Evolutionary conservation across 1,284 basidiomycete genomes (phyloP), one percentile per base, ranked within the genome.

Genomic region (Volvariella surrecta): DNA sequence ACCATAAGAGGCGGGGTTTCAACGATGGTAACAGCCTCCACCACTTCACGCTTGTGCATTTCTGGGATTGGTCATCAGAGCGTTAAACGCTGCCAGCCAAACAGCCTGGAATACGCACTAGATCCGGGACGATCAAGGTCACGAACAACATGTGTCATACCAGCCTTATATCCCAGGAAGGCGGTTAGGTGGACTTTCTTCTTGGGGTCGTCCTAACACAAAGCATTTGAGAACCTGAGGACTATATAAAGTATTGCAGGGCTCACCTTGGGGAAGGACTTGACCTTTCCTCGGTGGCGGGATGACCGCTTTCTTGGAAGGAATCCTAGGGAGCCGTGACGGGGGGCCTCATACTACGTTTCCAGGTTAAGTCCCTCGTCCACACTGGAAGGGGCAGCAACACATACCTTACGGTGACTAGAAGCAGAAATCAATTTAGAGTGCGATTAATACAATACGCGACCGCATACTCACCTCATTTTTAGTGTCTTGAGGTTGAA

Each of bases 31-130:
- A 95, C 94, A 41, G 95, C 92, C 78, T 99, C 96, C 54, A 99
- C 96, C 52, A 99, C 86, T 73, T 99, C 96, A 66, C 91, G 86
- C 76, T 96, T 97, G 87, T 97, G 93, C 92, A 96, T 95, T 76
- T 97, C 90, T 93, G 52, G 32, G 43, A 48, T 48, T 28, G 48
- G 24, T 42, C 46, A 41, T 47, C 15, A 43, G 8, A 37, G 22
- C 18, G 11, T n/a, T 24, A 3, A n/a, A 20, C 7, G 15, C 17
- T 28, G 21, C 34, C 21, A 38, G 8, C 34, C 15, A 37, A 6
- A 6, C 24, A 17, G 15, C 2, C 51, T 24, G 49, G 6, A 11
- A 47, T 47, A 76, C 89, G 60, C 59, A 93, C 90, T 95, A 61
- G 93, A 97, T 56, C 95, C 96, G 46, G 95, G 94, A 67, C 95